phyloP scores from a whole-genome alignment of 108 stramenopile species.

The Aurantiochytrium sp. region DNA sequence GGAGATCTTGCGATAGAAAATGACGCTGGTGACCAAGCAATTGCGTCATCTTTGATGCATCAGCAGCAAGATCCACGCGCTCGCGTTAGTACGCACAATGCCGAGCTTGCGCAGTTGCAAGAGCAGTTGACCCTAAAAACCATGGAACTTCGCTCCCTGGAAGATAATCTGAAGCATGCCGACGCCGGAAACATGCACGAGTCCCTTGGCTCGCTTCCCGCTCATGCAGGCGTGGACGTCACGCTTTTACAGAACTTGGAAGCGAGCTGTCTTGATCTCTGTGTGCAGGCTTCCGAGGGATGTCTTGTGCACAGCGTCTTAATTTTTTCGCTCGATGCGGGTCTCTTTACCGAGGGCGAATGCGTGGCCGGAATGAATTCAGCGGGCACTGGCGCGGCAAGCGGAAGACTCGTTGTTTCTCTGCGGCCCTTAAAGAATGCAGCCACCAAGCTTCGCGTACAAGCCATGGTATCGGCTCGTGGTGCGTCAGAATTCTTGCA shows the following conservation, averaged over 20 bases:
- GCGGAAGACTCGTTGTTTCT: not conserved
- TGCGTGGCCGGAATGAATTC: not conserved
- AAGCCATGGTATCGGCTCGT: conserved; percentile 39
- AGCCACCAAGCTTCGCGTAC: conserved; percentile 5
- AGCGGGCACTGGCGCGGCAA: not conserved
- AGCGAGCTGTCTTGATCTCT: not conserved
- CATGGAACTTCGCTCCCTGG: conserved; percentile 38
- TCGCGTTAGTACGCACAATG: not conserved
- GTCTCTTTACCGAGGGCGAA: conserved; percentile 31
- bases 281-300: not conserved
- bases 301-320: conserved; percentile 13
- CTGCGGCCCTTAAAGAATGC: not conserved
- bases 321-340: conserved; percentile 36
- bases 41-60: not conserved
- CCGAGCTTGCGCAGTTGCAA: conserved; percentile 25
- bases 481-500: conserved; percentile 23
- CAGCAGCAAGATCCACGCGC: too few relatives aligned
- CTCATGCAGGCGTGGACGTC: conserved; percentile 22
- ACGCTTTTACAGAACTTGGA: not conserved
- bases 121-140: conserved; percentile 27
- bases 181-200: not conserved
- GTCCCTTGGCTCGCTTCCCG: conserved; percentile 25
- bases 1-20: not conserved
- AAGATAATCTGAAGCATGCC: not conserved
- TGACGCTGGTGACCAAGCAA: not conserved